phyloP scores from a whole-genome alignment of 768 basidiomycete species.

The Kwoniella botswanensis region DNA sequence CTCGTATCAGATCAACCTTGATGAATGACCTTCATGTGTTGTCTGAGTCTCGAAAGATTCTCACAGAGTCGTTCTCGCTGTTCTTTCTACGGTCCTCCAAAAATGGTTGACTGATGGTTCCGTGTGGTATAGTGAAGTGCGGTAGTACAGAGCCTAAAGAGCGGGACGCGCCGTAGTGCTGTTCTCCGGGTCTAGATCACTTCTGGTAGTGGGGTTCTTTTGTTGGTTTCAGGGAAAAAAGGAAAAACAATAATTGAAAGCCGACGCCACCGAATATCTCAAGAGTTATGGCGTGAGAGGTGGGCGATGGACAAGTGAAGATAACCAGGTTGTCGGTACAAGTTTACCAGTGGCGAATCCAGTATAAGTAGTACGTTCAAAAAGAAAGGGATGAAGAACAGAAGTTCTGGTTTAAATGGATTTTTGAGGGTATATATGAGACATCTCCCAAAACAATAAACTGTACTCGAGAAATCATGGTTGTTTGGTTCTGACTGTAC shows the following conservation, averaged over 20 bases:
- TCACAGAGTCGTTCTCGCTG: too few relatives aligned
- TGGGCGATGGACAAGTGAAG: neutral
- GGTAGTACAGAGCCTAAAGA: neutral
- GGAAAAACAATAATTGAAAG: neutral
- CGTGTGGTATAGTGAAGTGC: too few relatives aligned
- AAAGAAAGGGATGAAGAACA: neutral
- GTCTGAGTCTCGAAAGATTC: neutral
- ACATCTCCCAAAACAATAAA: neutral
- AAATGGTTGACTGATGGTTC: too few relatives aligned
- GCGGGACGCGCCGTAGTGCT: constrained; percentile 13
- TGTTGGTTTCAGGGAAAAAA: constrained; percentile 10
- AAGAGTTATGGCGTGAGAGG: neutral
- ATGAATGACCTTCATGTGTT: neutral
- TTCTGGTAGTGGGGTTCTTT: neutral
- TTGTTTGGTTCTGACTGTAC: too few relatives aligned
- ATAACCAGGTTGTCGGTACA: too few relatives aligned
- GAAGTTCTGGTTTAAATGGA: neutral
- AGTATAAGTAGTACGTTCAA: neutral
- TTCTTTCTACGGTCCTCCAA: too few relatives aligned
- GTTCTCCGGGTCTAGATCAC: neutral
- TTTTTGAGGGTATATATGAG: neutral
- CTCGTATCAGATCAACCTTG: neutral
- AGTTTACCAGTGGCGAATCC: too few relatives aligned
- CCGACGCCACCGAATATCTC: neutral
- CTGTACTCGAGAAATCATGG: too few relatives aligned